A percentile compares a stretch with the other conserved stretches of the same genome.
These are phyloP conservation scores for Blakeslea trispora DNA, from an alignment of 371 early-diverging fungal species.

Conservation along the genomic window DNA sequence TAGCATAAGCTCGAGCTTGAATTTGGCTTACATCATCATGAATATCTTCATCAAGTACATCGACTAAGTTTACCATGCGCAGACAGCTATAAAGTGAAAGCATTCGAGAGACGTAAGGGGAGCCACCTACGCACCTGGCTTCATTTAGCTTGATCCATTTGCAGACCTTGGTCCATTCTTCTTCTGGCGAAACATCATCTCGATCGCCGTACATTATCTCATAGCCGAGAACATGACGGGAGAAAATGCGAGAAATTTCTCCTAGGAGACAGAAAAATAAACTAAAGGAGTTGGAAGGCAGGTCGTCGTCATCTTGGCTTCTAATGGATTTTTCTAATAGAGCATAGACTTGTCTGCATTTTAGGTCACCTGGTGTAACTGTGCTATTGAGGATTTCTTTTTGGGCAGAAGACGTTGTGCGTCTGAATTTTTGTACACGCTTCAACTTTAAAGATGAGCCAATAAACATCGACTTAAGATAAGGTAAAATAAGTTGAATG, in stretches of 20 bases:
- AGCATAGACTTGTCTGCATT: conserved; percentile 30
- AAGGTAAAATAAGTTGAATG: conserved; percentile 34
- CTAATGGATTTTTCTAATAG: conserved; percentile 22
- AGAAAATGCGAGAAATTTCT: conserved; percentile 29
- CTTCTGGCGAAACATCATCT: conserved; percentile 14
- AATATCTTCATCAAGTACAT: conserved; percentile 34
- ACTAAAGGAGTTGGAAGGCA: conserved; percentile 9
- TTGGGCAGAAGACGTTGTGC: conserved; percentile 2
- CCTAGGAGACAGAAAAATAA: conserved; percentile 11
- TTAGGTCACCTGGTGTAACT: conserved; percentile 35
- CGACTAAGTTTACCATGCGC: conserved; percentile 43
- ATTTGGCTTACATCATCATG: conserved; percentile 17
- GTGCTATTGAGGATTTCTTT: conserved; percentile 2
- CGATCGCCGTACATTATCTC: conserved; percentile 32
- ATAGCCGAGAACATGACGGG: conserved; percentile 41
- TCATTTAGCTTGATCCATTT: conserved; percentile 50
- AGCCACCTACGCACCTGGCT: conserved; percentile 34
- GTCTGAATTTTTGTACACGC: conserved; percentile 28
- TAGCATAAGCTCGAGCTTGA: conserved; percentile 45
- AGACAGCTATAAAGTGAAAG: conserved; percentile 37
- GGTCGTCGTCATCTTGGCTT: conserved; percentile 15
- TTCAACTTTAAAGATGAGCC: conserved; percentile 28
- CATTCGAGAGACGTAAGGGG: conserved; percentile 16
- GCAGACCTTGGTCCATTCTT: conserved; percentile 39
- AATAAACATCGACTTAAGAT: conserved; percentile 24